phyloP scores from a whole-genome alignment of 2,329 filamentous ascomycete species.

The Bipolaris gigantea region DNA sequence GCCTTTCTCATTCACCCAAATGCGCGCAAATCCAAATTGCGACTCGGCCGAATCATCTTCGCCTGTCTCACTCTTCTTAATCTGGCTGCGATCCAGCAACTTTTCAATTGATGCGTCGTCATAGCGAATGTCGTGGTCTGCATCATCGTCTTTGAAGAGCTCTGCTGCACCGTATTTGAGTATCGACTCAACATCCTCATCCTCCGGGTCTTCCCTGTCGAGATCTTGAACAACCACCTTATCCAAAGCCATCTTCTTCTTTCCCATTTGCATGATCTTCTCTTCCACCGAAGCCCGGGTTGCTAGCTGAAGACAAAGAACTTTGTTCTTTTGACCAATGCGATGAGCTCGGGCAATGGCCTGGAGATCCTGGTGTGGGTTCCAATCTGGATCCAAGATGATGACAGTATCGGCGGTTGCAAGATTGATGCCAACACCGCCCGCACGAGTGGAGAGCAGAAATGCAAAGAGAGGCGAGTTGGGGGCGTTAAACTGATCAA shows the following conservation, averaged over 20 bases:
- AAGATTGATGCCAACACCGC: conserved; percentile 95
- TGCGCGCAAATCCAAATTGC: conserved; percentile 84
- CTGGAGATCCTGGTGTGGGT: conserved; percentile 96
- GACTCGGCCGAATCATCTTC: conserved; percentile 70
- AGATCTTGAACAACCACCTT: conserved; percentile 93
- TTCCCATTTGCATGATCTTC: conserved; percentile 92
- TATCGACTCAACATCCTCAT: conserved; percentile 82
- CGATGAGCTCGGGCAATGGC: conserved; percentile 91
- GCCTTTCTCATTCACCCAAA: conserved; percentile 85
- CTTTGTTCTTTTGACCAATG: conserved; percentile 94
- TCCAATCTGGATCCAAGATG: conserved; percentile 95
- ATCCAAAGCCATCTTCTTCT: conserved; percentile 94
- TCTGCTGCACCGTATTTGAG: conserved; percentile 84
- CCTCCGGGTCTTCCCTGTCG: conserved; percentile 77
- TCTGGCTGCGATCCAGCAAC: conserved; percentile 81
- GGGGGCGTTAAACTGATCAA: conserved; percentile 89
- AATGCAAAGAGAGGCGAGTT: conserved; percentile 85
- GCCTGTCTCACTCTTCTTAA: conserved; percentile 69
- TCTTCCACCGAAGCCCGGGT: conserved; percentile 89
- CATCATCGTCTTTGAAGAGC: conserved; percentile 75
- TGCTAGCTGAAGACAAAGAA: conserved; percentile 92
- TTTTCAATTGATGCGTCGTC: conserved; percentile 82
- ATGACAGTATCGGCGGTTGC: conserved; percentile 97
- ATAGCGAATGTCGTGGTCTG: conserved; percentile 75
- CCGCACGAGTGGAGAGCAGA: conserved; percentile 87